Evolutionary conservation across 495 filamentous ascomycete genomes (phyloP), one percentile per base, ranked within the genome.

Genomic region (Gamarada debralockiae): DNA sequence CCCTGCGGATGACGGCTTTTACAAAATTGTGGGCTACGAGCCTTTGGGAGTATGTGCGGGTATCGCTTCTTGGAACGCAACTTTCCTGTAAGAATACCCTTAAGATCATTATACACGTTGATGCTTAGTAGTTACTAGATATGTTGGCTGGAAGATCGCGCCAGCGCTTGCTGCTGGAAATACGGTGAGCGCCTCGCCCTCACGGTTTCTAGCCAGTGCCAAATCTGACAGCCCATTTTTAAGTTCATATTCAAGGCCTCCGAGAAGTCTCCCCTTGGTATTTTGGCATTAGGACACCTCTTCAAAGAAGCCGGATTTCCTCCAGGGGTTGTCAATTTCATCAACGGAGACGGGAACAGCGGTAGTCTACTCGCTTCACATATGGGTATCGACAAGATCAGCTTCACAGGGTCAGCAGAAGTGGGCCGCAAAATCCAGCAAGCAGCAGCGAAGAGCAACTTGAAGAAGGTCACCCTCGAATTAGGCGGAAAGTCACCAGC

Each of bases 401-500:
- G 48, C 0, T 68, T 84, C 50, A 78, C 74, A 24, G 75, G 68
- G n/a, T 73, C 81, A 29, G 70, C 73, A 2, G 69, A 66, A 14
- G 67, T 71, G 9, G 70, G 66, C 1, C 70, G 66, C 17, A 70
- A 73, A 39, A 63, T 74, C 33, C 62, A 68, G 39, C 59, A 66
- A 55, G 52, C 58, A 53, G 67, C 76, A 3, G 69, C 74, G 0
- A 61, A 64, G 33, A 67, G 58, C 2, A 80, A 79, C 48, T 56
- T 81, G 38, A 82, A 95, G 77, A 92, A 92, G 67, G 90, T 95
- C 57, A 95, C 89, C 0, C 78, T 96, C 10, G 90, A 96, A 66
- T 95, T 90, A 1, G 90, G 90, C 18, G 90, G 90, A 53, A 96
- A 96, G 72, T 89, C 83, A 12, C 90, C 90, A 5, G 73, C 92